A percentile compares a stretch with the other conserved stretches of the same genome.
phyloP scores from a whole-genome alignment of 345 rosid species.

The Eucalyptus marginata region DNA sequence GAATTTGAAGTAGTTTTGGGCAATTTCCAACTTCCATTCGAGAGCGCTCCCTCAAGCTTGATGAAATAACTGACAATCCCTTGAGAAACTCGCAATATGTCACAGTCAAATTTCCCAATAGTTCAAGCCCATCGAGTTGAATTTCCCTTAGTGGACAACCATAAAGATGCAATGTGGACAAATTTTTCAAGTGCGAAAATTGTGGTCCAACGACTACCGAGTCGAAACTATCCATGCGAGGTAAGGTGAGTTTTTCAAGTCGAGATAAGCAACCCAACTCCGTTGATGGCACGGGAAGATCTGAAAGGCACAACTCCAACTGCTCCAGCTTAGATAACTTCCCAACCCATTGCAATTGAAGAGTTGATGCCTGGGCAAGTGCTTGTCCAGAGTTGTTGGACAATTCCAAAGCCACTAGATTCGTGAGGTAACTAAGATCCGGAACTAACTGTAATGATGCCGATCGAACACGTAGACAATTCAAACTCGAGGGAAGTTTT shows the following conservation, averaged over 20 bases:
- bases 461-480: fast-evolving
- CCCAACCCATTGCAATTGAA: neutral
- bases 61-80: neutral
- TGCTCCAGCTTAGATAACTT: neutral
- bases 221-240: neutral
- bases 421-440: neutral
- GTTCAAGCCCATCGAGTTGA: neutral
- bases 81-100: neutral
- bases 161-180: neutral
- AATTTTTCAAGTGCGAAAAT: neutral
- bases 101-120: fast-evolving
- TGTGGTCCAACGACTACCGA: neutral
- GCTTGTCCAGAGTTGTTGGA: fast-evolving
- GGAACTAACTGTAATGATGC: neutral
- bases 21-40: fast-evolving
- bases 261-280: neutral
- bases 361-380: neutral
- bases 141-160: neutral
- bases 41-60: neutral
- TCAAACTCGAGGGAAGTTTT: neutral
- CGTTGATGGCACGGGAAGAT: fast-evolving
- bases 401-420: fast-evolving
- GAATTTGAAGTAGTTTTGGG: neutral
- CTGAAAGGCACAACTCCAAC: neutral
- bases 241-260: neutral